Conservation (phyloP, 306 rosid genomes). For the Inga leiocalycina region DNA sequence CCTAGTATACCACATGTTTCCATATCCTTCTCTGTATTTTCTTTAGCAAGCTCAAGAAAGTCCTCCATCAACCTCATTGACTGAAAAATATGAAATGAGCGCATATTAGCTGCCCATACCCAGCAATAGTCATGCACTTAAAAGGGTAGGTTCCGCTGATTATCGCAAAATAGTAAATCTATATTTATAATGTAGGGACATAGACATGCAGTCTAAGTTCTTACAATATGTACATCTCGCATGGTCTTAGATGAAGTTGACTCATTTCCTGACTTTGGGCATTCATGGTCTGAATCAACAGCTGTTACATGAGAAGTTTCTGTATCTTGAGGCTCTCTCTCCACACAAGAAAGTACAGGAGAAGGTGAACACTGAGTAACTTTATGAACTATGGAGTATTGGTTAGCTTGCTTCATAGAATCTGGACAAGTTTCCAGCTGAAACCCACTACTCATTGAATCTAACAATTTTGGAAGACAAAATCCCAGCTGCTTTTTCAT, state of each 20-base stretch:
- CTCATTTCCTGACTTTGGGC: conserved; percentile 31
- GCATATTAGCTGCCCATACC: conserved; percentile 21
- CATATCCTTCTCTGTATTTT: conserved; percentile 70
- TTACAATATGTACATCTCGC: conserved; percentile 79
- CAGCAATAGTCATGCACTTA: not conserved
- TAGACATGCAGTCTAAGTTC: conserved; percentile 35
- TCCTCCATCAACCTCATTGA: conserved; percentile 70
- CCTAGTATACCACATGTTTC: conserved; percentile 92
- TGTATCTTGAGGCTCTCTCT: conserved; percentile 52
- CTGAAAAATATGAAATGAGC: conserved; percentile 43
- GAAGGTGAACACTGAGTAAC: conserved; percentile 64
- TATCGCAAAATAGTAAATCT: not conserved
- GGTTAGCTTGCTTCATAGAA: conserved; percentile 26
- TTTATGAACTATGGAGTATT: conserved; percentile 37
- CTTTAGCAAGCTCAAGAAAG: conserved; percentile 72
- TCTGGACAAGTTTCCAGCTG: conserved; percentile 32
- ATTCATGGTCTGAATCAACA: conserved; percentile 52
- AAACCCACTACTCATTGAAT: conserved; percentile 39
- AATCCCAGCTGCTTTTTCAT: conserved; percentile 35
- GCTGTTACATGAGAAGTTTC: conserved; percentile 57
- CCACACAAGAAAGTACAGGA: conserved; percentile 54
- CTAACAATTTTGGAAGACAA: conserved; percentile 35
- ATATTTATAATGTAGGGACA: conserved; percentile 3
- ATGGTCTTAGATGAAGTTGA: conserved; percentile 49
- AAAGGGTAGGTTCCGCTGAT: not conserved